Conservation (phyloP, 345 rosid genomes). For the Heritiera littoralis region DNA sequence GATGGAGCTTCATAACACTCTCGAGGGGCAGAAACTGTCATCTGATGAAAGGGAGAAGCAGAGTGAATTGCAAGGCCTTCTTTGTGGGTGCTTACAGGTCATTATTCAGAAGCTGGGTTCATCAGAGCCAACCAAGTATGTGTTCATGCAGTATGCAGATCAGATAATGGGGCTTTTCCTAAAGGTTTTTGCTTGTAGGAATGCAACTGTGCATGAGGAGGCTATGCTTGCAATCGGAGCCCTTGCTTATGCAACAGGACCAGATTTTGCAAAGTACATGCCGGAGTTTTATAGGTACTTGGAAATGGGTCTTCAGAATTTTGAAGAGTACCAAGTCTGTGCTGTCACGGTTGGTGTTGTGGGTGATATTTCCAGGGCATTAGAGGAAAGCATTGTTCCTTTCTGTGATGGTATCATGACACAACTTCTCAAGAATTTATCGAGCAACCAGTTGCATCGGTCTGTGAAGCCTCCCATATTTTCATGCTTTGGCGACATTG, state of each 20-base stretch:
- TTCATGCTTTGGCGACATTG: conserved; percentile 78
- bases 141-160: conserved; percentile 67
- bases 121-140: conserved; percentile 59
- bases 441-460: conserved; percentile 74
- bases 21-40: conserved; percentile 65
- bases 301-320: conserved; percentile 82
- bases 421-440: conserved; percentile 74
- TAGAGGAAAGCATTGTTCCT: conserved; percentile 65
- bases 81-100: conserved; percentile 76
- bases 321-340: conserved; percentile 34
- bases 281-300: conserved; percentile 69
- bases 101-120: conserved; percentile 71
- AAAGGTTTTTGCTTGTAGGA: conserved; percentile 71
- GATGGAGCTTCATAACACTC: conserved; percentile 69
- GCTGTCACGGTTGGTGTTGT: conserved; percentile 79
- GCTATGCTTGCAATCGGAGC: conserved; percentile 85
- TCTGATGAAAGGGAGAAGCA: conserved; percentile 66
- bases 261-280: conserved; percentile 71
- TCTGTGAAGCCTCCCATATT: conserved; percentile 81
- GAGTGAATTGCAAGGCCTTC: conserved; percentile 70
- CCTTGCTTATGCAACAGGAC: conserved; percentile 72
- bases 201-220: conserved; percentile 80
- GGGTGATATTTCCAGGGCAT: conserved; percentile 68
- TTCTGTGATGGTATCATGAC: conserved; percentile 82
- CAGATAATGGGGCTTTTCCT: conserved; percentile 76